Evolutionary conservation across 2,329 filamentous ascomycete species (phyloP).

Genomic region (Alternaria hordeiaustralica): DNA sequence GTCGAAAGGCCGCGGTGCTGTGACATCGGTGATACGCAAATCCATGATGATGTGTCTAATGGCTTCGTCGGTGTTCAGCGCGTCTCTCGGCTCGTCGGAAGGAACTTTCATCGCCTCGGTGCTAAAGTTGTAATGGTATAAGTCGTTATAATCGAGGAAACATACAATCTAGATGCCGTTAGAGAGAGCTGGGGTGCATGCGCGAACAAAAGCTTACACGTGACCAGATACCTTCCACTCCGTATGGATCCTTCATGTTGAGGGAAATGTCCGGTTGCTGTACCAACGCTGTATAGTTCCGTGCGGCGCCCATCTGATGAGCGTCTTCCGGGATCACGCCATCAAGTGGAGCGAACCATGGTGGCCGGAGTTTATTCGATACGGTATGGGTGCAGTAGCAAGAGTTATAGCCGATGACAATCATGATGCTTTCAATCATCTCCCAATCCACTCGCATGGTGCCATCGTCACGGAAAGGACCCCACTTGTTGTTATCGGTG

Average conservation of each 20-base stretch:
- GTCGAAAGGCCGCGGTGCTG: conserved; percentile 64
- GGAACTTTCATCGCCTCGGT: conserved; percentile 46
- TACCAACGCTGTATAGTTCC: conserved; percentile 15
- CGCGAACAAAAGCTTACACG: conserved; percentile 55
- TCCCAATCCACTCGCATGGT: conserved; percentile 75
- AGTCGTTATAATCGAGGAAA: conserved; percentile 60
- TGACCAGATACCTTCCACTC: conserved; percentile 67
- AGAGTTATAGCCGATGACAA: conserved; percentile 69
- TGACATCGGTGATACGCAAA: conserved; percentile 65
- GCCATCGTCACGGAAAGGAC: conserved; percentile 72
- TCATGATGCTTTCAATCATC: conserved; percentile 76
- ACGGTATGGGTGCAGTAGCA: conserved; percentile 34
- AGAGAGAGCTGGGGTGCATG: conserved; percentile 1
- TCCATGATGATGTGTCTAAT: conserved; percentile 74
- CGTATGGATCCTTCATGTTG: conserved; percentile 69
- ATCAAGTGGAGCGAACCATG: conserved; percentile 40
- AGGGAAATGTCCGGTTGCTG: conserved; percentile 52
- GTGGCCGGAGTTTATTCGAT: conserved; percentile 30
- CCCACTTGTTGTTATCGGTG: conserved; percentile 68
- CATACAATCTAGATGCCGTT: conserved; percentile 49
- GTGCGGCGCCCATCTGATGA: conserved; percentile 5
- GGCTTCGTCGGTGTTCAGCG: conserved; percentile 69
- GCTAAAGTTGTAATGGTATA: conserved; percentile 76
- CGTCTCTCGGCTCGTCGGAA: conserved; percentile 52
- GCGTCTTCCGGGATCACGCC: conserved; percentile 30